Evolutionary conservation across 495 filamentous ascomycete genomes (phyloP).

Genomic region (Chaetomium cochliodes): DNA sequence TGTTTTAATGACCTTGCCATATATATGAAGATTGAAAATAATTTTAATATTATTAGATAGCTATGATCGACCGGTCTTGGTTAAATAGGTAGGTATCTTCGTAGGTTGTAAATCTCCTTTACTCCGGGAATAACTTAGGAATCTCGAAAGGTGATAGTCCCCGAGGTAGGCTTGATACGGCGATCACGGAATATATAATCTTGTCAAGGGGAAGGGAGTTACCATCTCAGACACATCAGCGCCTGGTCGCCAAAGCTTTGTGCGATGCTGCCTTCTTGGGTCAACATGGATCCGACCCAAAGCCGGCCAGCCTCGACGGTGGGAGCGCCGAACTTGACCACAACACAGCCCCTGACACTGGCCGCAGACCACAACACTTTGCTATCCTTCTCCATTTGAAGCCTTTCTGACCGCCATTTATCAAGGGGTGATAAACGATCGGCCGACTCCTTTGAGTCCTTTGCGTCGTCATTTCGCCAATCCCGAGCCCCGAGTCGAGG

Average conservation of each 20-base stretch:
- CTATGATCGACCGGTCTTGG: background rate
- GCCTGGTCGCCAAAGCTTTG: conserved; percentile 52
- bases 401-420: conserved; percentile 44
- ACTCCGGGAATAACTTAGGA: background rate
- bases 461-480: conserved; percentile 58
- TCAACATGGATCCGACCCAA: conserved; percentile 55
- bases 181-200: background rate
- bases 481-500: conserved; percentile 83
- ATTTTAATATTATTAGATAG: background rate
- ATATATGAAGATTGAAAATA: background rate
- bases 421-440: conserved; percentile 39
- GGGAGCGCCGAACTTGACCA: conserved; percentile 76
- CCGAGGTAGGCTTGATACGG: too few relatives aligned
- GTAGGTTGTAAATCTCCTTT: background rate
- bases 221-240: conserved; percentile 49
- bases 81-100: background rate
- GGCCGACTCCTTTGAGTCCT: conserved; percentile 26
- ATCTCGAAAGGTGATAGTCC: too few relatives aligned
- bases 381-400: conserved; percentile 54
- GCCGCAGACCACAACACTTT: conserved; percentile 84
- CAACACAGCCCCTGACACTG: conserved; percentile 73
- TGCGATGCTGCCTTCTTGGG: conserved; percentile 50
- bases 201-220: background rate
- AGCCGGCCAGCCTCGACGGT: conserved; percentile 51
- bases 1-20: too few relatives aligned